Conservation (phyloP, 129 eudicot genomes). For the Deinandra increscens region DNA sequence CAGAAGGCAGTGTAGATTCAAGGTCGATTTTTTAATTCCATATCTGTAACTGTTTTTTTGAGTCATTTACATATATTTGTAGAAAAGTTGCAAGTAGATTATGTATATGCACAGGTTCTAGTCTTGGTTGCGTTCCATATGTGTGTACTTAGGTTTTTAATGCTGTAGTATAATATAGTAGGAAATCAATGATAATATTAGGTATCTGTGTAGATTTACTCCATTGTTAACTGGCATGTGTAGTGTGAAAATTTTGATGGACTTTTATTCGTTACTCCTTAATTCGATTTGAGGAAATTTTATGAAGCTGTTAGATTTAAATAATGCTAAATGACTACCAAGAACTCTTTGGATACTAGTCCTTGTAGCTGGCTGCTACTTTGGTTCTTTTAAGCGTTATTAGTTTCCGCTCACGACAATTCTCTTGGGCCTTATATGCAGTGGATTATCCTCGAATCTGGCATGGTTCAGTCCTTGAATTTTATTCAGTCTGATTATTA, state of each 20-base stretch:
- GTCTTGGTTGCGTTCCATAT: no score
- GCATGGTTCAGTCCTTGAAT: background rate
- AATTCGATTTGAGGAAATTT: background rate
- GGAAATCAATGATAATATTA: conserved; percentile 1
- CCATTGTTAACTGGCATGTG: no score
- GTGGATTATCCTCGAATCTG: background rate
- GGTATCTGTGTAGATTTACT: conserved; percentile 5
- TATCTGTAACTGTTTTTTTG: conserved; percentile 10
- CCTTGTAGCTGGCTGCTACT: background rate
- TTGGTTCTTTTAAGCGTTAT: background rate
- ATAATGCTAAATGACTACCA: background rate
- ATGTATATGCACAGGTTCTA: background rate
- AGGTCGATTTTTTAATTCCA: conserved; percentile 20
- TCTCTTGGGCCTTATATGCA: background rate
- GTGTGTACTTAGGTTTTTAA: background rate
- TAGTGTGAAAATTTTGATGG: no score
- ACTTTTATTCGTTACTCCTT: background rate
- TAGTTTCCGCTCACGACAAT: background rate
- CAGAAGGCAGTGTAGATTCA: conserved; percentile 33
- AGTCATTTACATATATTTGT: background rate
- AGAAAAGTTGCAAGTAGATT: background rate
- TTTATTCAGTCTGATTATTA: background rate
- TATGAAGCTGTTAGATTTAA: background rate
- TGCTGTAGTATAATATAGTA: conserved; percentile 14
- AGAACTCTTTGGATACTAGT: background rate